These are phyloP conservation scores for Claviceps monticola DNA, from an alignment of 2,329 filamentous ascomycete genomes.

Conservation along the genomic window DNA sequence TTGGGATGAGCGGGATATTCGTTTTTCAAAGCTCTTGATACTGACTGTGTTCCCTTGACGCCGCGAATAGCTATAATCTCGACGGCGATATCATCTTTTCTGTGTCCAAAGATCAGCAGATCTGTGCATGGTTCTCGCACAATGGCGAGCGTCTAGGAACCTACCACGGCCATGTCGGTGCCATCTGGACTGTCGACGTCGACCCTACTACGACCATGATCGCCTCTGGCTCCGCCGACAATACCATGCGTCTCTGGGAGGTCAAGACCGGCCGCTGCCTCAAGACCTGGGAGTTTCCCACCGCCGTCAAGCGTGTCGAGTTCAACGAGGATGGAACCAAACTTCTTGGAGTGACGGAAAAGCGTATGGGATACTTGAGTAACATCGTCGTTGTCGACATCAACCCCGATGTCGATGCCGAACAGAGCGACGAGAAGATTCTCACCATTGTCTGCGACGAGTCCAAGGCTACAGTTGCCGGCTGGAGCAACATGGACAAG, in stretches of 20 bases:
- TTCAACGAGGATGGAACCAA: conserved; percentile 89
- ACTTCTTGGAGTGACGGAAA: conserved; percentile 90
- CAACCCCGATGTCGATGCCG: conserved; percentile 64
- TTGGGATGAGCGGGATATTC: not conserved
- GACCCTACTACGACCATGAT: conserved; percentile 85
- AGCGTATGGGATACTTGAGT: conserved; percentile 91
- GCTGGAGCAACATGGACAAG: conserved; percentile 86
- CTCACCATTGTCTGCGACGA: conserved; percentile 87
- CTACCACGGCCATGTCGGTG: conserved; percentile 93
- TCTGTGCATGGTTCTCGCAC: conserved; percentile 93
- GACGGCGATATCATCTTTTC: conserved; percentile 97
- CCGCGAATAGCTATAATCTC: conserved; percentile 56
- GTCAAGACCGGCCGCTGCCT: conserved; percentile 82
- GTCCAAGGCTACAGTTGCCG: conserved; percentile 93
- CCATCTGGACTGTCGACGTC: conserved; percentile 97
- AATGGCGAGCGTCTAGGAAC: conserved; percentile 96
- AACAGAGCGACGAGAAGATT: conserved; percentile 71
- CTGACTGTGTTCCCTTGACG: conserved; percentile 1
- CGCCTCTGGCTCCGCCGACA: conserved; percentile 92
- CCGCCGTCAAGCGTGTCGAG: conserved; percentile 93
- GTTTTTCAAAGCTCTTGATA: not conserved
- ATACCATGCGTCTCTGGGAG: conserved; percentile 96
- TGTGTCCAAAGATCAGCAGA: conserved; percentile 87
- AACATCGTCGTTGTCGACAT: conserved; percentile 91
- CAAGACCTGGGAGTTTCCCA: conserved; percentile 96